Evolutionary conservation across 1,284 basidiomycete genomes (phyloP).

Genomic region (Grifola frondosa): DNA sequence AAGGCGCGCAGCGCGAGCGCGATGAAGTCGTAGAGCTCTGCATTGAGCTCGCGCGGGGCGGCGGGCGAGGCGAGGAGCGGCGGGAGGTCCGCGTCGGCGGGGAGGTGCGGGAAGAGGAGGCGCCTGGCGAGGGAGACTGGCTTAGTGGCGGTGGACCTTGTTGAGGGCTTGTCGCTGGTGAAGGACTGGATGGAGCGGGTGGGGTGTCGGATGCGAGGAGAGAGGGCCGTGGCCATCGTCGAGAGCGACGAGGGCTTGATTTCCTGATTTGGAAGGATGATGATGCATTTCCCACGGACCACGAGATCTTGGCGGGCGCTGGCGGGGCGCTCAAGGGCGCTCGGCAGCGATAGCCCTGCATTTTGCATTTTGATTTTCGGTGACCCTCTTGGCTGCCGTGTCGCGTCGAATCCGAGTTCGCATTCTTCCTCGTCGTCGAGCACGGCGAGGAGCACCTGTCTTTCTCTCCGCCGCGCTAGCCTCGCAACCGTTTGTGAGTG

Average conservation of each 20-base stretch:
- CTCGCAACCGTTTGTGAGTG: too few relatives aligned
- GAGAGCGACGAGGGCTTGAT: slow-evolving; percentile 9
- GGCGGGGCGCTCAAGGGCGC: not conserved
- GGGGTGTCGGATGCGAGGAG: slow-evolving; percentile 22
- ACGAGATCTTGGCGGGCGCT: too few relatives aligned
- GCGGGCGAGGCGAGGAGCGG: slow-evolving; percentile 47
- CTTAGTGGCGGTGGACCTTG: slow-evolving; percentile 21
- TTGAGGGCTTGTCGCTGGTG: slow-evolving; percentile 24
- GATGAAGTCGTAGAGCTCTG: slow-evolving; percentile 74
- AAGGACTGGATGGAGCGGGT: slow-evolving; percentile 30
- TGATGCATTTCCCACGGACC: not conserved
- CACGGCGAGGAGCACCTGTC: too few relatives aligned
- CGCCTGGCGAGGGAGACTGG: slow-evolving; percentile 55
- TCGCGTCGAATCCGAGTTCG: too few relatives aligned
- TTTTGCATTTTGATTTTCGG: too few relatives aligned
- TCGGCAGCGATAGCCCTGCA: not conserved
- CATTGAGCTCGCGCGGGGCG: slow-evolving; percentile 53
- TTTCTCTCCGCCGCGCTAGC: too few relatives aligned
- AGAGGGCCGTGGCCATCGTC: slow-evolving; percentile 25
- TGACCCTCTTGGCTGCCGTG: too few relatives aligned
- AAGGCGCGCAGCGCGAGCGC: slow-evolving; percentile 75
- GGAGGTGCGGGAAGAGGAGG: slow-evolving; percentile 65
- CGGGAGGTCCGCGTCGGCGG: slow-evolving; percentile 47
- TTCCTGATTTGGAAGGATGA: slow-evolving; percentile 4
- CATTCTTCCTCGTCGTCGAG: too few relatives aligned